Base-by-base conservation (phyloP, 805 yeast species). In the Candida incommunis region DNA sequence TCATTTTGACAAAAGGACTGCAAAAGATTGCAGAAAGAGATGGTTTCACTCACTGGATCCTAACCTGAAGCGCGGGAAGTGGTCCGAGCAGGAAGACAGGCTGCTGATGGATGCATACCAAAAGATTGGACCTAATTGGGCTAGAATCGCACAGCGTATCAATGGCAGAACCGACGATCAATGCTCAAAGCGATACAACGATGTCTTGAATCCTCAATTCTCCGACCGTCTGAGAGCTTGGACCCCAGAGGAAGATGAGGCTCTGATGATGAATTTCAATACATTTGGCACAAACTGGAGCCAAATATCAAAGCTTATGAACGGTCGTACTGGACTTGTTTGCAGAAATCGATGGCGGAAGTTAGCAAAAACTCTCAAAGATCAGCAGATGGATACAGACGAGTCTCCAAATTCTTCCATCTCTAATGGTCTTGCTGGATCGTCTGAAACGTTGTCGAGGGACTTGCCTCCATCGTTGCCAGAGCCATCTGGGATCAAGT, bases 291-390 rank as follows among this genome's bases (percentile, higher is more conserved):
- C 96, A 0, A 80, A 82, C 57, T 88, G 97, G 97, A 73, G 92
- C 54, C 75, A 81, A 1, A 82, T 88, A 1, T 76, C 94, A 1
- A 56, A 64, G 40, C 79, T 76, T 42, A 75, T 88, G 70, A 71
- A 74, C 35, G 81, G 88, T 41, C 67, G 97, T 46, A 94, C 96
- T 3, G 79, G 92, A 50, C 70, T 88, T 46, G 85, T 95, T 0
- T 87, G 96, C 60, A 69, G 97, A 50, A 88, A 88, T 62, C 70
- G 96, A 50, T 88, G 96, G 96, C 72, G 96, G 53, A 86, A 83
- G 56, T 74, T 34, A 84, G 78, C 3, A 63, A 83, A 57, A 80
- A 80, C 25, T 71, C 34, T n/a, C 22, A 24, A 9, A 31, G 22
- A 21, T 21, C 13, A 7, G 27, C 27, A 25, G 27, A 13, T 9